These are phyloP conservation scores for Glycine latifolia DNA, from an alignment of 306 rosid species.

Conservation along the genomic window DNA sequence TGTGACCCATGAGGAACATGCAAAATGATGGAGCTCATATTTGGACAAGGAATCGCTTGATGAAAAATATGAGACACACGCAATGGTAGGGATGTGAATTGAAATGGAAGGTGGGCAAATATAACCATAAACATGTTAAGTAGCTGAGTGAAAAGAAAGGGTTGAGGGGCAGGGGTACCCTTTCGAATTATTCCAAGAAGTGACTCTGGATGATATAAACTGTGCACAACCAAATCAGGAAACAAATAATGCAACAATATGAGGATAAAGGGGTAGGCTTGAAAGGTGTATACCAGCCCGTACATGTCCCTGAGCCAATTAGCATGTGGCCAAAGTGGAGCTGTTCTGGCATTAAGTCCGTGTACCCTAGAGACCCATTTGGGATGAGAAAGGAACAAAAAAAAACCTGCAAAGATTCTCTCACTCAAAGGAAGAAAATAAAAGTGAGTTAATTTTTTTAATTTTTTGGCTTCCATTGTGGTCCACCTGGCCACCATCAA, in stretches of 20 bases:
- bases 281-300: slow-evolving; percentile 49
- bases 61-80: slow-evolving; percentile 57
- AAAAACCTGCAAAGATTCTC: slow-evolving; percentile 59
- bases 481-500: slow-evolving; percentile 61
- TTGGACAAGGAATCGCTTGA: slow-evolving; percentile 58
- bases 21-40: slow-evolving; percentile 32
- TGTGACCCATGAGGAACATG: slow-evolving; percentile 57
- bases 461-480: slow-evolving; percentile 38
- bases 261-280: slow-evolving; percentile 45
- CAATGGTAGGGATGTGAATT: slow-evolving; percentile 46
- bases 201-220: slow-evolving; percentile 39
- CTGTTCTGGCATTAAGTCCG: slow-evolving; percentile 51
- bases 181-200: slow-evolving; percentile 45
- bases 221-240: slow-evolving; percentile 60
- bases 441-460: slow-evolving; percentile 16
- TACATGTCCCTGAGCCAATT: neutral
- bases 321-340: slow-evolving; percentile 47
- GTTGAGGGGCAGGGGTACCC: slow-evolving; percentile 11
- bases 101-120: slow-evolving; percentile 41
- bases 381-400: slow-evolving; percentile 50
- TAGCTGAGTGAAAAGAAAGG: slow-evolving; percentile 44
- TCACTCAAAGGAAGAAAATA: neutral
- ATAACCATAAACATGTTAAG: slow-evolving; percentile 49
- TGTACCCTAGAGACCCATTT: slow-evolving; percentile 34
- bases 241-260: slow-evolving; percentile 57